These are phyloP conservation scores for Geosmithia morbida DNA, from an alignment of 2,329 filamentous ascomycete species.

Conservation along the genomic window DNA sequence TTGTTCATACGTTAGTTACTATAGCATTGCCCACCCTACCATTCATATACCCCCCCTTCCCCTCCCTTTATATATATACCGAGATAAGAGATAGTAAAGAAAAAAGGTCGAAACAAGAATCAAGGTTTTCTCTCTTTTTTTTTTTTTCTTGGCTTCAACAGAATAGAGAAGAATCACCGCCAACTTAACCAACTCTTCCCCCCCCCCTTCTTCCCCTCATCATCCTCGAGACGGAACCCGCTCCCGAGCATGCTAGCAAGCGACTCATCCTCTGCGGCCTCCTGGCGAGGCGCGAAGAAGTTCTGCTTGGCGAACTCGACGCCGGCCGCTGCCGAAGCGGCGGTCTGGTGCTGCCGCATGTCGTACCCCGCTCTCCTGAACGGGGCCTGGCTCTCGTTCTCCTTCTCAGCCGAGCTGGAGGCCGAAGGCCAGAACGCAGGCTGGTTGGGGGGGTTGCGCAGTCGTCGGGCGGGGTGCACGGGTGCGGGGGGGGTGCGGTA, in stretches of 20 bases:
- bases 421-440: constrained; percentile 31
- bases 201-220: not conserved
- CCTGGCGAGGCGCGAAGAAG: constrained; percentile 37
- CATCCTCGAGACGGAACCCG: constrained; percentile 16
- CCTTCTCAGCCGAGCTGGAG: constrained; percentile 13
- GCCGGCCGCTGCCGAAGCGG: constrained; percentile 1
- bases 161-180: not conserved
- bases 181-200: not conserved
- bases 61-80: too few species aligned
- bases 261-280: constrained; percentile 25
- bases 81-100: too few species aligned
- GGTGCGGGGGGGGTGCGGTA: constrained; percentile 58
- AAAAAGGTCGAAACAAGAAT: too few species aligned
- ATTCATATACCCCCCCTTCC: too few species aligned
- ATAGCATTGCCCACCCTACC: too few species aligned
- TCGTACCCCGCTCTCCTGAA: constrained; percentile 7
- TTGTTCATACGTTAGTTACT: too few species aligned
- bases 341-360: not conserved
- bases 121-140: too few species aligned
- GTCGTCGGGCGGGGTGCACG: constrained; percentile 45
- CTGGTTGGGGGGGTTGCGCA: constrained; percentile 46
- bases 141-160: too few species aligned
- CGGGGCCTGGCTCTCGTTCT: constrained; percentile 13
- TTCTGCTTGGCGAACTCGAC: constrained; percentile 42
- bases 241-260: constrained; percentile 28